Evolutionary conservation across 805 yeast species (phyloP).

Genomic region (Wickerhamomyces canadensis): DNA sequence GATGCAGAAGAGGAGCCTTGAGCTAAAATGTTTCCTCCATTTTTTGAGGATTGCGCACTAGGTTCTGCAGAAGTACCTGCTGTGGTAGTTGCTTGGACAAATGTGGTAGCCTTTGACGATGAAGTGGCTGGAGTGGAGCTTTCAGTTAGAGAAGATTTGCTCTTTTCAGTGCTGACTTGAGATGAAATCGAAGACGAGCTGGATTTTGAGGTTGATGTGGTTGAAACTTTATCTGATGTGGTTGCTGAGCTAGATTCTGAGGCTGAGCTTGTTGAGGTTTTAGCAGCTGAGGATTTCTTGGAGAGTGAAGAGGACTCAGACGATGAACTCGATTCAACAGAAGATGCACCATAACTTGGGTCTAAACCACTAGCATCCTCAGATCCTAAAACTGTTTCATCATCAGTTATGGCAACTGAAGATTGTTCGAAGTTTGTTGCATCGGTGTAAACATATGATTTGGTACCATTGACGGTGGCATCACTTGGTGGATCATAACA

Average conservation of each 20-base stretch:
- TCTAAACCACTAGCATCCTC: conserved; percentile 63
- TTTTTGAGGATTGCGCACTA: not conserved
- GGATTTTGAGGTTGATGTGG: not conserved
- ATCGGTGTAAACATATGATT: conserved; percentile 49
- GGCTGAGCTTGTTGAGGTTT: no score
- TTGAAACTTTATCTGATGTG: no score
- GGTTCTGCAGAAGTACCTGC: not conserved
- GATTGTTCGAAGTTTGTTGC: conserved; percentile 41
- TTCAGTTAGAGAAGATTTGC: no score
- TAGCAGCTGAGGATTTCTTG: conserved; percentile 1
- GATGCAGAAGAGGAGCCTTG: not conserved
- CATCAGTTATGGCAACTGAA: conserved; percentile 56
- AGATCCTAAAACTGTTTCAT: conserved; percentile 53
- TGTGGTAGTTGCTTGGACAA: not conserved
- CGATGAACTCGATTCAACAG: conserved; percentile 3
- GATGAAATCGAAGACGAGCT: not conserved
- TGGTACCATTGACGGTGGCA: conserved; percentile 38
- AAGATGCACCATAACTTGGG: conserved; percentile 23
- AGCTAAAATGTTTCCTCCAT: not conserved
- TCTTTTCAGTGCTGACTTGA: not conserved
- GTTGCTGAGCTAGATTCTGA: not conserved
- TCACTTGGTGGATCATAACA: conserved; percentile 49
- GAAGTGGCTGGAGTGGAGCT: not conserved
- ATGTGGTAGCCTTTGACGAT: not conserved
- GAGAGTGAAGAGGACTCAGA: conserved; percentile 9